Base-by-base conservation (phyloP, 176 grass and related monocot species). In the Luzula sylvatica region DNA sequence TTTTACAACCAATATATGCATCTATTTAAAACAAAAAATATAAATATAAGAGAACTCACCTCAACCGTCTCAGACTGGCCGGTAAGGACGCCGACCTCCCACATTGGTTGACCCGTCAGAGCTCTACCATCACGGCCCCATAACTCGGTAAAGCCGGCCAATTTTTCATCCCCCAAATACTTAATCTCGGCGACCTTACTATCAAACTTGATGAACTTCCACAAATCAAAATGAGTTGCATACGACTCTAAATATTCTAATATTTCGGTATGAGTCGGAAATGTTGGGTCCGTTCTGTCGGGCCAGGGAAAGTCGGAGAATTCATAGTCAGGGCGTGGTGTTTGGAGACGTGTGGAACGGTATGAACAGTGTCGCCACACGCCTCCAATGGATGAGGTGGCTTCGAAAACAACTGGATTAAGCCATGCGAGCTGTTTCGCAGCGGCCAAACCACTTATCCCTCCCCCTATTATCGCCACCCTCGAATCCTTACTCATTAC, bases 341-440 rank as follows among this genome's bases (percentile, higher is more conserved):
- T 96, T 67, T 96, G 92, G 46, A 90, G 85, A 43, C 92, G 26
- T 15, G 92, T 96, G 8, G 85, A 79, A 8, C 85, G 81, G 81
- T 74, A 89, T 15, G 58, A 73, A 71, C 84, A 89, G 85, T 96
- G 81, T 71, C 72, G 74, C 92, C 92, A 96, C 58, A 96, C 92
- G 1, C 90, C 92, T 18, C 81, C 92, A 16, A 96, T 28, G 4
- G 71, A 79, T 15, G 54, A 5, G 23, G 92, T 86, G 25, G 81
- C 85, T 70, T 96, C 92, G 75, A 96, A 86, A 53, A 96, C 62
- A 38, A 78, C 74, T 20, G 90, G 90, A 38, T 95, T 75, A 26
- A 82, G 64, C 38, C 27, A 35, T 46, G 83, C 77, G 52, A 95
- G 29, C 73, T 95, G 83, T 61, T 79, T 95, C 16, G 90, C 77